A percentile compares a stretch with the other conserved stretches of the same genome.
phyloP scores from a whole-genome alignment of 75 land plant species.

The Pinus albicaulis region DNA sequence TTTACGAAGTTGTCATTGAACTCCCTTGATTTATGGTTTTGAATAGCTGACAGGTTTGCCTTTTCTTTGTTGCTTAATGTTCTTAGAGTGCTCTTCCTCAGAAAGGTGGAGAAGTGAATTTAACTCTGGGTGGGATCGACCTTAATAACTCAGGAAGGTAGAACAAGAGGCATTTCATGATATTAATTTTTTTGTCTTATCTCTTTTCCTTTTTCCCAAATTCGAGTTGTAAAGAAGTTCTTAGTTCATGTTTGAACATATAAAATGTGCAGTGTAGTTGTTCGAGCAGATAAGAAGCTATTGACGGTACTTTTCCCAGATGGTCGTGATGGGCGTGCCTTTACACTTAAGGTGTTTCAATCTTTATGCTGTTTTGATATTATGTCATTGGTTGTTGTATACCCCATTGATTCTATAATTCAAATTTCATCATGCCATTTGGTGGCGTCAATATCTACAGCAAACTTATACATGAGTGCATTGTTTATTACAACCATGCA shows the following conservation, averaged over 20 bases:
- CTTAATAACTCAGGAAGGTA: constrained; percentile 88
- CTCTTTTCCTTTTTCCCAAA: neutral
- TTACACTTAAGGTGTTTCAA: constrained; percentile 89
- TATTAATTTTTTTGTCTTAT: neutral
- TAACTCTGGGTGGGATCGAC: constrained; percentile 81
- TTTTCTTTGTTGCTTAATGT: neutral
- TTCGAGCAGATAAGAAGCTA: constrained; percentile 90
- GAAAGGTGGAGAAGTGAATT: constrained; percentile 68
- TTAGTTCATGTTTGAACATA: constrained; percentile 2
- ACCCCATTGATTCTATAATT: neutral
- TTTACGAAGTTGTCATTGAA: neutral
- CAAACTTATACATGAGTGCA: neutral
- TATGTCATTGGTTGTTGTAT: neutral
- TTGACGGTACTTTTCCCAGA: constrained; percentile 91
- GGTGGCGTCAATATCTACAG: neutral
- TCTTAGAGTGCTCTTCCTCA: constrained; percentile 53
- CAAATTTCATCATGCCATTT: neutral
- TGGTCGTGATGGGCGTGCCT: constrained; percentile 95
- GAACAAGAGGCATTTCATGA: neutral
- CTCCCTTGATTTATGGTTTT: neutral
- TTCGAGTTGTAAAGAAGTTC: constrained; percentile 5
- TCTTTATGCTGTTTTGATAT: neutral
- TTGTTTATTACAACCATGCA: constrained; percentile 19
- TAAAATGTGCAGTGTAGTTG: constrained; percentile 36
- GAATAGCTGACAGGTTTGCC: neutral